These are phyloP conservation scores for Metschnikowia matae DNA, from an alignment of 805 yeast species.

Conservation along the genomic window DNA sequence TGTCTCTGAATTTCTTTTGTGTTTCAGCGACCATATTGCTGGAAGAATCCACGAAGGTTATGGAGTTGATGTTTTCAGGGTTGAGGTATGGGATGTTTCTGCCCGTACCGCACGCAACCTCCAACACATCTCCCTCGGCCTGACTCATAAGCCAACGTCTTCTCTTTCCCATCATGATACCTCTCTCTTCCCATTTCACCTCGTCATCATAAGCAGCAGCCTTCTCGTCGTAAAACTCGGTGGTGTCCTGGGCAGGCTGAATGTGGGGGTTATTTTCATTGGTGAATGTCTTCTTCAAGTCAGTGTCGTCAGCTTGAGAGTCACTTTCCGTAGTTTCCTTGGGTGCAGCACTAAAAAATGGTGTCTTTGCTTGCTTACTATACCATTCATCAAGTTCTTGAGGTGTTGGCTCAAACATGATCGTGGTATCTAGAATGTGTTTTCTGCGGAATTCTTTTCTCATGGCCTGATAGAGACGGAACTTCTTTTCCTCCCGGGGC, in stretches of 20 bases:
- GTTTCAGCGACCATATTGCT: constrained; percentile 80
- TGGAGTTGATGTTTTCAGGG: constrained; percentile 51
- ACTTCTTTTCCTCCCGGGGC: constrained; percentile 59
- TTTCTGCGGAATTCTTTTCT: constrained; percentile 41
- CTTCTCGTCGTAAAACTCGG: constrained; percentile 68
- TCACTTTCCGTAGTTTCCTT: constrained; percentile 18
- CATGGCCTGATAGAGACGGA: constrained; percentile 56
- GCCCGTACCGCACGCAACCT: constrained; percentile 95
- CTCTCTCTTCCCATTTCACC: constrained; percentile 69
- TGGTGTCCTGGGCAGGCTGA: constrained; percentile 74
- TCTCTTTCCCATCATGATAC: constrained; percentile 56
- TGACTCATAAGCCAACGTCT: constrained; percentile 78
- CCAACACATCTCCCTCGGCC: constrained; percentile 83
- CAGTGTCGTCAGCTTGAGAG: neutral
- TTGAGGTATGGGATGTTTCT: constrained; percentile 78
- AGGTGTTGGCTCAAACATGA: constrained; percentile 39
- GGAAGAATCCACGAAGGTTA: constrained; percentile 85
- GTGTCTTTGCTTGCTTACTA: constrained; percentile 28
- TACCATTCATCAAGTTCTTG: constrained; percentile 42
- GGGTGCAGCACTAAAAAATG: constrained; percentile 23
- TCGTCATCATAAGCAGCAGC: constrained; percentile 80
- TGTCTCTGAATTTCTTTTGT: constrained; percentile 62
- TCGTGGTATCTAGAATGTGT: constrained; percentile 29
- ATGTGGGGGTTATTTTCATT: constrained; percentile 43
- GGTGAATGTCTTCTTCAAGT: constrained; percentile 19